phyloP scores from a whole-genome alignment of 768 basidiomycete species.

The Coprinopsis sp. region DNA sequence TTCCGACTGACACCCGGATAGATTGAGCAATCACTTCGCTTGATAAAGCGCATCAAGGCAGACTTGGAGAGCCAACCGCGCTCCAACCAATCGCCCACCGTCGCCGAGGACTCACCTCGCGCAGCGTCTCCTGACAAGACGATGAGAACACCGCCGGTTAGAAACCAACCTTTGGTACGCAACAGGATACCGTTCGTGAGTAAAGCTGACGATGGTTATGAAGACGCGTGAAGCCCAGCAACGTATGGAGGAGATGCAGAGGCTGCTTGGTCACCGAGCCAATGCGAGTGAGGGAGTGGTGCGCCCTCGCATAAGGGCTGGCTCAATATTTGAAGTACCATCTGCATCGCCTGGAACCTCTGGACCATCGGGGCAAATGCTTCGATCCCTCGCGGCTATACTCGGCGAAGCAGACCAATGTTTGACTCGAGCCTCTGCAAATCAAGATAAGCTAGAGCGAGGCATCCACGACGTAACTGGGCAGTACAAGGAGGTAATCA shows the following conservation, averaged over 20 bases:
- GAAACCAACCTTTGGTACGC: slow-evolving; percentile 38
- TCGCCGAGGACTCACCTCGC: slow-evolving; percentile 33
- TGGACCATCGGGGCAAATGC: slow-evolving; percentile 30
- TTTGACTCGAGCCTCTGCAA: slow-evolving; percentile 46
- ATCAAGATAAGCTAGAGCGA: slow-evolving; percentile 50
- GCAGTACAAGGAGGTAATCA: slow-evolving; percentile 56
- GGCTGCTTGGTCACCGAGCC: slow-evolving; percentile 60
- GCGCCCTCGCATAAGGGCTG: slow-evolving; percentile 42
- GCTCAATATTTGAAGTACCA: slow-evolving; percentile 30
- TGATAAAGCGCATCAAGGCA: slow-evolving; percentile 70
- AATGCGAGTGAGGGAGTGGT: slow-evolving; percentile 44
- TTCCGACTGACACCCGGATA: slow-evolving; percentile 23
- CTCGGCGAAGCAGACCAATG: slow-evolving; percentile 54
- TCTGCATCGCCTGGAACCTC: slow-evolving; percentile 16
- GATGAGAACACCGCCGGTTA: slow-evolving; percentile 30
- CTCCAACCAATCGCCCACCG: slow-evolving; percentile 14
- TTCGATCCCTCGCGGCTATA: slow-evolving; percentile 48
- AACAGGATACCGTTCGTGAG: neutral
- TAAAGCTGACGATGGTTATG: neutral
- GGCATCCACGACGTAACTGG: slow-evolving; percentile 45
- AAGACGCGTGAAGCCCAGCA: slow-evolving; percentile 77
- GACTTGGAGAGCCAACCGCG: slow-evolving; percentile 54
- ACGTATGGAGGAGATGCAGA: slow-evolving; percentile 80
- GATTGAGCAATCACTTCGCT: slow-evolving; percentile 68
- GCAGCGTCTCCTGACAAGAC: slow-evolving; percentile 58